Evolutionary conservation across 768 basidiomycete genomes (phyloP).

Genomic region (Termitomyces sp.): DNA sequence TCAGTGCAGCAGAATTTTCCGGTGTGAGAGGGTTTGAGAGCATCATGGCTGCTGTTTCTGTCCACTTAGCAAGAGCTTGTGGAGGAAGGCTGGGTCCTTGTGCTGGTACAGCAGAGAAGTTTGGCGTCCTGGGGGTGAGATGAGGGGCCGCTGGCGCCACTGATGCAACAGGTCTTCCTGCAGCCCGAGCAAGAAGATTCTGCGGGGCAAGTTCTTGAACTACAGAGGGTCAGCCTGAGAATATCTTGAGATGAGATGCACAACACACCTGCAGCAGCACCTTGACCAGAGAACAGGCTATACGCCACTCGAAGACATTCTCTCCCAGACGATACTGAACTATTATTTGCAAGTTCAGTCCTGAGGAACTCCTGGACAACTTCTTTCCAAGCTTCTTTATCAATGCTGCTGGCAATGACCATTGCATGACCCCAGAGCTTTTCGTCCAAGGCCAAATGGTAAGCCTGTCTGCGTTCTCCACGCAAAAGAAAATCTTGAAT

Average conservation of each 20-base stretch:
- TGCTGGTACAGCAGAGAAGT: conserved; percentile 48
- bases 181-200: conserved; percentile 45
- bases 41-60: conserved; percentile 83
- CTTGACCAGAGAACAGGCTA: conserved; percentile 82
- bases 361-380: conserved; percentile 83
- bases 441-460: conserved; percentile 84
- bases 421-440: conserved; percentile 95
- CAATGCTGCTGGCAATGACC: conserved; percentile 89
- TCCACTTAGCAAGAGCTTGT: conserved; percentile 75
- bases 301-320: conserved; percentile 82
- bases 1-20: conserved; percentile 74
- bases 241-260: conserved; percentile 21
- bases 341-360: conserved; percentile 55
- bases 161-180: conserved; percentile 35
- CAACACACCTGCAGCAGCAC: conserved; percentile 61
- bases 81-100: conserved; percentile 48
- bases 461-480: conserved; percentile 85
- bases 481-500: conserved; percentile 78
- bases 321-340: conserved; percentile 39
- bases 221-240: conserved; percentile 25
- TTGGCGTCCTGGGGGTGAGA: conserved; percentile 40
- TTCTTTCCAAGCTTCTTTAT: conserved; percentile 92
- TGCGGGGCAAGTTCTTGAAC: conserved; percentile 75
- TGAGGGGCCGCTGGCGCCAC: conserved; percentile 38
- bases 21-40: conserved; percentile 64